Evolutionary conservation across 805 yeast species (phyloP).

Genomic region (Suhomyces canberraensis): DNA sequence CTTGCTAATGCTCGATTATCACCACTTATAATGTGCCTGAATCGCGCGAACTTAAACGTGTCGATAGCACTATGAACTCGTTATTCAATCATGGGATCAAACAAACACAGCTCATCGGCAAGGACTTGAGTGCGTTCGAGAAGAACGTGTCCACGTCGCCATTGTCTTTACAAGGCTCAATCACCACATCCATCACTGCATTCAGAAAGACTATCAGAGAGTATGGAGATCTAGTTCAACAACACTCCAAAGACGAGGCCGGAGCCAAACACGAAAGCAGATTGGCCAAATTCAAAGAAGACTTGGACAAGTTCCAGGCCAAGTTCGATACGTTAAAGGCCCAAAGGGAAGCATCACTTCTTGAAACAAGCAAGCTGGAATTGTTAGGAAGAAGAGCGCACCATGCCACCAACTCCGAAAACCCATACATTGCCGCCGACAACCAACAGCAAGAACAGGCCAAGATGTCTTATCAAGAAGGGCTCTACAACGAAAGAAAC

Average conservation of each 20-base stretch:
- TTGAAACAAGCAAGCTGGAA: slow-evolving; percentile 48
- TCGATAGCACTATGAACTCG: slow-evolving; percentile 61
- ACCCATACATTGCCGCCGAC: slow-evolving; percentile 39
- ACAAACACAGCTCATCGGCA: slow-evolving; percentile 70
- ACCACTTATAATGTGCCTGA: too few relatives aligned
- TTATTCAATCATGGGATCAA: slow-evolving; percentile 86
- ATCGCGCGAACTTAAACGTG: too few relatives aligned
- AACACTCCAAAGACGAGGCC: slow-evolving; percentile 54
- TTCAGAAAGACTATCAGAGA: slow-evolving; percentile 74
- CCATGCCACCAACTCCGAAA: slow-evolving; percentile 32
- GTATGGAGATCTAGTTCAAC: slow-evolving; percentile 54
- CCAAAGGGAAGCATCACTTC: slow-evolving; percentile 52
- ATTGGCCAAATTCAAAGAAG: slow-evolving; percentile 52
- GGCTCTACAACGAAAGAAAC: slow-evolving; percentile 65
- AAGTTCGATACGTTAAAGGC: slow-evolving; percentile 54
- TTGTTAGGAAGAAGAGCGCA: slow-evolving; percentile 50
- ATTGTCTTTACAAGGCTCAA: slow-evolving; percentile 69
- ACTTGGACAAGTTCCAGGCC: slow-evolving; percentile 42
- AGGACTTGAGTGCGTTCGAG: slow-evolving; percentile 67
- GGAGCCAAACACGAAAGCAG: slow-evolving; percentile 52
- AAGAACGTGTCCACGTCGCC: slow-evolving; percentile 66
- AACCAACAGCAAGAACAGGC: slow-evolving; percentile 24
- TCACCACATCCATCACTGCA: slow-evolving; percentile 75
- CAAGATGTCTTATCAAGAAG: slow-evolving; percentile 49
- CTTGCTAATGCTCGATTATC: too few relatives aligned